A percentile compares a stretch with the other conserved stretches of the same genome.
Evolutionary conservation across 441 rosid species (phyloP).

Genomic region (Syzygium syzygioides): DNA sequence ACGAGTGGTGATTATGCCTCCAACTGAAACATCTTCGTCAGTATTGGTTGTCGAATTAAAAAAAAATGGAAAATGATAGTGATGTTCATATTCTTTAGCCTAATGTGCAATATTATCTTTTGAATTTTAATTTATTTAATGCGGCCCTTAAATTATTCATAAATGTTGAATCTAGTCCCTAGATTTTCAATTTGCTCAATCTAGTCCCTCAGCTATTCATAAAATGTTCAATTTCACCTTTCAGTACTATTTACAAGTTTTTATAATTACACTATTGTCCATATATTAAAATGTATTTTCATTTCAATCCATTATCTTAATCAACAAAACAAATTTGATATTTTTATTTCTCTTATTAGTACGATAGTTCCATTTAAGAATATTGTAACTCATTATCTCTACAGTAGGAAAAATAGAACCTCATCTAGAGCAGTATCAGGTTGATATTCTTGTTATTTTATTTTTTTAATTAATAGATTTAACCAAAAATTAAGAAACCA

Average conservation of each 20-base stretch:
- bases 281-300: not conserved
- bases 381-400: not conserved
- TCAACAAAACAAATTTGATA: not conserved
- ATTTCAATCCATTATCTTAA: not conserved
- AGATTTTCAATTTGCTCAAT: not conserved
- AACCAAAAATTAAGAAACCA: not conserved
- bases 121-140: not conserved
- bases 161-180: not conserved
- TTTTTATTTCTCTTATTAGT: not conserved
- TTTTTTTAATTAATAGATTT: not conserved
- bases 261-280: not conserved
- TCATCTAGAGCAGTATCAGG: not conserved
- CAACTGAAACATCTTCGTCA: not conserved
- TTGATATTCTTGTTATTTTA: not conserved
- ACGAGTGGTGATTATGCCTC: not conserved
- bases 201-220: no score
- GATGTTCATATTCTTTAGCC: not conserved
- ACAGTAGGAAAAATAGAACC: not conserved
- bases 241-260: not conserved
- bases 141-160: not conserved
- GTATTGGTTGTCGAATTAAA: not conserved
- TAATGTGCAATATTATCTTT: accelerated
- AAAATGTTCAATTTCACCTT: not conserved
- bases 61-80: not conserved
- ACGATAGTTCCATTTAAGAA: not conserved